Base-by-base conservation (phyloP, 2,329 filamentous ascomycete genomes). In the Paramyrothecium roridum region DNA sequence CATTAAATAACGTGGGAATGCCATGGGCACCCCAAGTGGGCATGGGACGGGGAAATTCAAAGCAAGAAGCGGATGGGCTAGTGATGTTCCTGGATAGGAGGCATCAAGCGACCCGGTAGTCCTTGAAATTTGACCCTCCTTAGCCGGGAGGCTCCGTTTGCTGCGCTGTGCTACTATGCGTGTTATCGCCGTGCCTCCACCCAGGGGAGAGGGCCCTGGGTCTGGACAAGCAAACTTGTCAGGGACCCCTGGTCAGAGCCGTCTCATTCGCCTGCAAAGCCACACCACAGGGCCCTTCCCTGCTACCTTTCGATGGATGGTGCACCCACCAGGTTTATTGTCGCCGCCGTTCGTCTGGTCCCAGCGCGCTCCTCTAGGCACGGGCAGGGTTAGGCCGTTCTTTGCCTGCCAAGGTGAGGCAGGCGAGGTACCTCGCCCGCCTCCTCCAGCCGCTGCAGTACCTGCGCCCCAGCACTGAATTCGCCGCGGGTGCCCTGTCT, bases 191-290 rank as follows among this genome's bases (percentile, higher is more conserved):
- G n/a, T 43, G 13, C 37, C 37, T 43, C 37, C 37, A 13, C 13
- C 13, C 37, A 43, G 12, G 37, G 37, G 7, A 43, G 13, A 17
- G 37, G 37, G 8, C 33, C 13, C 13, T 43, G 13, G 33, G 37
- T 43, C 37, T 17, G 37, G 26, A 30, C 26, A 10, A 30, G 26
- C n/a, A 30, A 30, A 10, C 26, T 30, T 30, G 26, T 30, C 26
- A 30, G 26, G 26, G 37, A 19, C n/a, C 49, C 49, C 33, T 51
- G 19, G 49, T 30, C 30, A 2, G 49, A 26, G 49, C 49, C 40
- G 49, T 51, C 49, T 51, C 49, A 51, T 51, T 51, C 49, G 49
- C 37, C 37, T 43, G 37, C 37, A 13, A 43, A 43, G 37, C 37
- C 37, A 43, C 37, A 43, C 37, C 37, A 43, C 37, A 43, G 37